Conservation (phyloP, 2,329 filamentous ascomycete species). For the Fusarium protoensiforme region DNA sequence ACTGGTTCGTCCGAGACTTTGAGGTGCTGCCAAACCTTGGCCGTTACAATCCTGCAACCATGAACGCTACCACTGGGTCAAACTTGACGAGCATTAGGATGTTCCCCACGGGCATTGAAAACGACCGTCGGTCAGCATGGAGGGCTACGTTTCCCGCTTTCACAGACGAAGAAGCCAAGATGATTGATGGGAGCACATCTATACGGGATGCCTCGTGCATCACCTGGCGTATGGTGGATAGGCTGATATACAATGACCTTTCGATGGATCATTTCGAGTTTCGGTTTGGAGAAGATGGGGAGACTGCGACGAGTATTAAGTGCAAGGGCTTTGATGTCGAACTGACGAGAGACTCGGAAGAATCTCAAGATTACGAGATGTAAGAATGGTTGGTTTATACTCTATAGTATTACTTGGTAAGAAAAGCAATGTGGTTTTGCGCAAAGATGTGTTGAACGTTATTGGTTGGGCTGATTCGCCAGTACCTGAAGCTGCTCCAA, state of each 20-base stretch:
- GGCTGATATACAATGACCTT: not conserved
- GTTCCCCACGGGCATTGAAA: not conserved
- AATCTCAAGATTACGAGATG: not conserved
- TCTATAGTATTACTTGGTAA: not conserved
- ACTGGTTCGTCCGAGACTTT: not conserved
- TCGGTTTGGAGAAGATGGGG: not conserved
- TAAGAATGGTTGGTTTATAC: no score
- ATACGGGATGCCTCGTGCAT: conserved; percentile 3
- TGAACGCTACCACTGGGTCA: not conserved
- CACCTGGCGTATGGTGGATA: conserved; percentile 7
- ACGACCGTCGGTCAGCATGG: not conserved
- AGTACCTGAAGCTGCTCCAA: not conserved
- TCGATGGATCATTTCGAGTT: conserved; percentile 19
- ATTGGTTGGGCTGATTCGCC: not conserved
- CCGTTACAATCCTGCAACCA: not conserved
- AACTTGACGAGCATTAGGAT: not conserved
- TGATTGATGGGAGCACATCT: not conserved
- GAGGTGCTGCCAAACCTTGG: not conserved
- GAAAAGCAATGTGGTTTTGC: not conserved
- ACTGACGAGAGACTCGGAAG: not conserved
- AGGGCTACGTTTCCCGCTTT: not conserved
- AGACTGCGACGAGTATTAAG: not conserved
- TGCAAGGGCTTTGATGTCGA: conserved; percentile 2
- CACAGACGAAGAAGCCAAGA: not conserved
- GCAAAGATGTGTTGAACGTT: not conserved